Evolutionary conservation across 1,284 basidiomycete genomes (phyloP), one percentile per base, ranked within the genome.

Genomic region (Pseudozyma pruni): DNA sequence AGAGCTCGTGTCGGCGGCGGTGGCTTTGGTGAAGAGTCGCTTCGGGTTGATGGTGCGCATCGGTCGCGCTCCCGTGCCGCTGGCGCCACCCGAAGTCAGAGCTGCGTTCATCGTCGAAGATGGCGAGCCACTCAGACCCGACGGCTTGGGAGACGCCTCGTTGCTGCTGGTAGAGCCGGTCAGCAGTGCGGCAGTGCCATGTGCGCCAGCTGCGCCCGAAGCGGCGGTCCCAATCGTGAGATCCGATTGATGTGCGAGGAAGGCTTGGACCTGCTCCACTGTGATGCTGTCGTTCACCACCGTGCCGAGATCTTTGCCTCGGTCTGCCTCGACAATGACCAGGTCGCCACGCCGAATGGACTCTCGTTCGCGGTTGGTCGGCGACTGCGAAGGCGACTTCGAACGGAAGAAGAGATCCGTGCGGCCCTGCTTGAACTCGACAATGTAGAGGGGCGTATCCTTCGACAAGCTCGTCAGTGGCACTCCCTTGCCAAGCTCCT

Each of bases 301-400:
- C 79, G 90, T 92, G 31, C 94, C 94, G 43, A 97, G 81, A 83
- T 97, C 94, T 81, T 91, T 92, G 17, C 95, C 95, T 22, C 95
- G 87, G 83, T 98, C 95, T 8, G 94, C 95, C 83, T 98, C 95
- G 16, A 98, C 95, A 70, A 98, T 93, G 54, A 98, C 95, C 39
- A 94, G 85, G 81, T 98, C 95, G 4, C 93, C 94, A 16, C 89
- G 88, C 14, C 87, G 86, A 57, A 93, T 87, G 72, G 57, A 8
- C 19, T 62, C 53, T 40, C 34, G 5, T 52, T 68, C 20, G 20
- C 52, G 33, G 22, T 19, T 46, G 25, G 45, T 43, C 1, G 61
- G 56, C 41, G 61, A 64, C 31, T 54, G 47, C 33, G 56, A 50
- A 13, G 61, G 61, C 31, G 57, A 50, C 4, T 19, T 50, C 13